A percentile compares a stretch with the other conserved stretches of the same genome.
Evolutionary conservation across 2,329 filamentous ascomycete species (phyloP).

Genomic region (Botrytis hyacinthi): DNA sequence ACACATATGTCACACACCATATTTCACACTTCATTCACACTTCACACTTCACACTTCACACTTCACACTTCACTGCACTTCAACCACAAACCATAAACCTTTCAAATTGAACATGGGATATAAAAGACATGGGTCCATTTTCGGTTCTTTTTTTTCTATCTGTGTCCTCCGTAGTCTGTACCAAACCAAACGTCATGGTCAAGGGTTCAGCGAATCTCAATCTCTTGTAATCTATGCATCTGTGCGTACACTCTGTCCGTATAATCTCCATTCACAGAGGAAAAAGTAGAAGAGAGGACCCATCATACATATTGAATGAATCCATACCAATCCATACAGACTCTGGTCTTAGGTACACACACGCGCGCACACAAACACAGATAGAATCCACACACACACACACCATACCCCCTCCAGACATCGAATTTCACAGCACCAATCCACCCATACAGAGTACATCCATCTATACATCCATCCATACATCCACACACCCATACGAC

Average conservation of each 20-base stretch:
- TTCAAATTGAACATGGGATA: neutral
- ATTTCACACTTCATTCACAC: neutral
- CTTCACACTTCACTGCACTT: neutral
- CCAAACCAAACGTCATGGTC: conserved; percentile 10
- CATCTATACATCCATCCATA: neutral
- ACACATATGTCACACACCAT: too few species aligned
- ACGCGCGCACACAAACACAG: neutral
- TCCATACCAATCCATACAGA: too few species aligned
- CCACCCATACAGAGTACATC: neutral
- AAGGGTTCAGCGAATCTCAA: conserved; percentile 5
- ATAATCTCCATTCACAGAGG: neutral
- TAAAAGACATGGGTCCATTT: neutral
- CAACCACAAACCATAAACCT: neutral
- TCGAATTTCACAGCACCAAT: neutral
- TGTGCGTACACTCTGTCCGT: neutral
- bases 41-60: neutral
- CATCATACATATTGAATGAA: too few species aligned
- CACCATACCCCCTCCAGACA: neutral
- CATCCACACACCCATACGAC: neutral
- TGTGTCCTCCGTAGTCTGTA: neutral
- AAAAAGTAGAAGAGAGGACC: neutral
- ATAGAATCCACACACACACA: neutral
- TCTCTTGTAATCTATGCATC: neutral
- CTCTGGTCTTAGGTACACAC: neutral
- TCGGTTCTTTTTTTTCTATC: neutral